A percentile compares a stretch with the other conserved stretches of the same genome.
Evolutionary conservation across 495 filamentous ascomycete genomes (phyloP).

Genomic region (Apiosordaria backusii): DNA sequence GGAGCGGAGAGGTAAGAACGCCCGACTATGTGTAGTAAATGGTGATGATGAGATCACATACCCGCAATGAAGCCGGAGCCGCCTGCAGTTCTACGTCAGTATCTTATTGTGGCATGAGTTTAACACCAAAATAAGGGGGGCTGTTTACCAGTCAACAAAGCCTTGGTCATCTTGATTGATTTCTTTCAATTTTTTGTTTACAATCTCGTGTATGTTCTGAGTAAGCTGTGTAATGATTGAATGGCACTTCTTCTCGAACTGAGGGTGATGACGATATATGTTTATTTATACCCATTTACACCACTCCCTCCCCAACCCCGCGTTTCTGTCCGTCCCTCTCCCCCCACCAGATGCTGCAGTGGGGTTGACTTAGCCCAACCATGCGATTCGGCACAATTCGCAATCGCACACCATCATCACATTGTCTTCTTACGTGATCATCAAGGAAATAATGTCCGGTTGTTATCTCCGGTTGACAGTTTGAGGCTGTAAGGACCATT

Average conservation of each 20-base stretch:
- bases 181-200: neutral
- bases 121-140: neutral
- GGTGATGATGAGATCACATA: conserved; percentile 24
- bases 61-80: conserved; percentile 52
- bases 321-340: neutral
- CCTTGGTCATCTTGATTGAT: conserved; percentile 50
- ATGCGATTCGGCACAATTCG: neutral
- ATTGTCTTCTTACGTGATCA: neutral
- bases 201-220: neutral
- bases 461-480: neutral
- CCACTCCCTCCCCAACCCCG: neutral
- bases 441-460: neutral
- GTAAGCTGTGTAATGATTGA: neutral
- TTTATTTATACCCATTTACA: neutral
- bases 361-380: neutral
- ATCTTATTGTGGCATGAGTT: neutral
- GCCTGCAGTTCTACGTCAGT: conserved; percentile 26
- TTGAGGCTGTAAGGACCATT: neutral
- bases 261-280: neutral
- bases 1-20: too few species aligned
- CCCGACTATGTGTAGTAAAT: neutral
- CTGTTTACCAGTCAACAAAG: conserved; percentile 55
- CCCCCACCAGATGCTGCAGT: neutral
- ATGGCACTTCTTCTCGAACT: neutral
- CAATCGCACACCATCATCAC: neutral